Evolutionary conservation across 2,329 filamentous ascomycete genomes (phyloP), one percentile per base, ranked within the genome.

Genomic region (Gnomoniopsis smithogilvyi): DNA sequence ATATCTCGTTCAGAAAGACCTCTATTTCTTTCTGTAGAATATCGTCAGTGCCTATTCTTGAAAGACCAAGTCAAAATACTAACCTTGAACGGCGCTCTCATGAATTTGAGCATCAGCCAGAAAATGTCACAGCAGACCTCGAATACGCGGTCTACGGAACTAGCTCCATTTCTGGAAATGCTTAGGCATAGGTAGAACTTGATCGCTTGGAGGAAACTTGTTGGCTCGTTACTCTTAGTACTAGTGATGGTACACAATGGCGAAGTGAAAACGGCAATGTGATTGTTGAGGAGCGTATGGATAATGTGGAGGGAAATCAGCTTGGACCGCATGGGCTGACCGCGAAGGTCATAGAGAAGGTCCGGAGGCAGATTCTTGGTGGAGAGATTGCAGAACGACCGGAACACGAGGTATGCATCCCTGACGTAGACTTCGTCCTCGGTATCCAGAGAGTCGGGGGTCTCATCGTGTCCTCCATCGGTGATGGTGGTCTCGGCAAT

Each of bases 101-200:
- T 90, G 67, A 92, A 89, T 72, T 96, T 96, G 47, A 97, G 77
- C 88, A 97, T 96, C 59, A 98, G 80, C 92, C 93, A 99, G 72
- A 99, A 99, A 33, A 98, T 96, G 72, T 99, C 95, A 67, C 91
- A 93, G 72, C 91, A 94, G 46, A 98, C 92, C 69, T 98, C 94
- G 68, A 98, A 99, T 0, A 99, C 92, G 64, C 85, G 85, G 64
- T 92, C 90, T 47, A 96, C 90, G 4, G 93, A 94, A 75, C 94
- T 98, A 15, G 95, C 91, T 19, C 94, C 96, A 70, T 99, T 99
- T 54, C 94, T 86, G 57, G 93, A 97, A 66, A 99, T 85, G 74
- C 92, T 96, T 45, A 99, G 82, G 73, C 95, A 98, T 30, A 99
- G 83, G 71, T 99, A 97, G 70, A 96, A 96, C 72, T 98, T 97